Percentiles rank a stretch among this genome's conserved stretches.
These are phyloP conservation scores for Pseudocercospora vitis DNA, from an alignment of 2,329 filamentous ascomycete species.

Conservation along the genomic window DNA sequence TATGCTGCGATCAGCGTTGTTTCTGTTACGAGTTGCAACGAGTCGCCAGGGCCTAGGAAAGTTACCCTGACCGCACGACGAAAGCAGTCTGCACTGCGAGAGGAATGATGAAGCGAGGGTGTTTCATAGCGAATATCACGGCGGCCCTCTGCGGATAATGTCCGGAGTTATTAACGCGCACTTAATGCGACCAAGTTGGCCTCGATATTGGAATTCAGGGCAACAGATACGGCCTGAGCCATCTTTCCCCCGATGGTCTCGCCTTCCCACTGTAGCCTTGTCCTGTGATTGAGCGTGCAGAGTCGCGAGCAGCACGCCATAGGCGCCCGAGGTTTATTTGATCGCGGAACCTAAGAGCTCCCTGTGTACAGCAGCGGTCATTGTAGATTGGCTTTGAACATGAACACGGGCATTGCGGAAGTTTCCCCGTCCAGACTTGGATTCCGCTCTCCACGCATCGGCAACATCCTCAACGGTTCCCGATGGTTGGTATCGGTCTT, in stretches of 20 bases:
- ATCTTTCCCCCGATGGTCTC: too few relatives aligned
- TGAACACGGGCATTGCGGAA: constrained; percentile 2
- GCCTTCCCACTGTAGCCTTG: neutral
- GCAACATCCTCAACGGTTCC: too few relatives aligned
- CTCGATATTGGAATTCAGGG: too few relatives aligned
- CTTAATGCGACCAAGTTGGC: too few relatives aligned
- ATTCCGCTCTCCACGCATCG: too few relatives aligned
- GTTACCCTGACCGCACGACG: neutral
- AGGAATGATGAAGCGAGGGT: constrained; percentile 3
- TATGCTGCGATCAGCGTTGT: constrained; percentile 9
- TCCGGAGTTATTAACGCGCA: neutral
- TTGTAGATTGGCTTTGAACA: neutral
- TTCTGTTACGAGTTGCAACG: constrained; percentile 7
- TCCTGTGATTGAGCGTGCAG: neutral
- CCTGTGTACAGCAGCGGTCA: constrained; percentile 2
- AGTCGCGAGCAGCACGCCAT: constrained; percentile 3
- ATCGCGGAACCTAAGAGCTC: neutral
- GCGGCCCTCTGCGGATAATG: neutral
- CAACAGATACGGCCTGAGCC: too few relatives aligned
- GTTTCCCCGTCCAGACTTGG: neutral
- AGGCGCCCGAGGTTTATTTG: neutral
- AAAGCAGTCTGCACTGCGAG: constrained; percentile 4
- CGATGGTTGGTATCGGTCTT: too few relatives aligned
- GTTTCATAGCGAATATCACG: neutral
- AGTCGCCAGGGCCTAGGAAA: neutral